Evolutionary conservation across 192 early-diverging fungal species (phyloP).

Genomic region (Gaertneriomyces semiglobifer): DNA sequence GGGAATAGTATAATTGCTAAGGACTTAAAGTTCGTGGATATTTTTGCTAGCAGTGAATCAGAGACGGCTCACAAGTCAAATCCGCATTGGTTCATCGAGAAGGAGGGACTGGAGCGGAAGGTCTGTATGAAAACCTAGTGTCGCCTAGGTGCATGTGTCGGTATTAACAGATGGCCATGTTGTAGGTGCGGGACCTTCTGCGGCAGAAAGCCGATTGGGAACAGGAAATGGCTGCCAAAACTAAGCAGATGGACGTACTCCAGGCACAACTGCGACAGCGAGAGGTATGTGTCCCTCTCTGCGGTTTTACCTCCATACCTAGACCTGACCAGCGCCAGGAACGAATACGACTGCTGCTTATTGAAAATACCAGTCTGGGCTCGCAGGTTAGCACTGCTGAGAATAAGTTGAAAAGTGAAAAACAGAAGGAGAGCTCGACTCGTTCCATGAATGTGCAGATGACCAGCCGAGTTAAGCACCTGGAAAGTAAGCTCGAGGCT

Average conservation of each 20-base stretch:
- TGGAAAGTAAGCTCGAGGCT: slow-evolving; percentile 1
- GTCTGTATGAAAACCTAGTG: background rate
- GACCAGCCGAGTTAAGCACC: slow-evolving; percentile 1
- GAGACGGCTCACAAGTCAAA: background rate
- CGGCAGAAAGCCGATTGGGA: slow-evolving; percentile 4
- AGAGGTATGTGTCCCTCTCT: background rate
- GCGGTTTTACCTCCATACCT: no score
- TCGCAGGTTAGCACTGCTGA: background rate
- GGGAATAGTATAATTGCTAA: no score
- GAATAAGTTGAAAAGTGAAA: slow-evolving; percentile 1
- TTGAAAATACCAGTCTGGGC: background rate
- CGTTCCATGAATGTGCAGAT: background rate
- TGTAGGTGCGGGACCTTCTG: background rate
- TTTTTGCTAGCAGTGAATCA: background rate
- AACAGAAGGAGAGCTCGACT: background rate
- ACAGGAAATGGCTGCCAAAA: background rate
- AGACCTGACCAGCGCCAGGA: background rate
- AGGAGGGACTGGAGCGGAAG: slow-evolving; percentile 6
- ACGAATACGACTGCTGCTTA: background rate
- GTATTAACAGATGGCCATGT: background rate
- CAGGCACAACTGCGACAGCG: background rate
- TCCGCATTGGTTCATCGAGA: background rate
- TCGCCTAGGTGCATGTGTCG: background rate
- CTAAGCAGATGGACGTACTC: background rate
- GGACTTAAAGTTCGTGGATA: background rate